Evolutionary conservation across 179 eudicot genomes (phyloP).

Genomic region (Beta macrorhiza): DNA sequence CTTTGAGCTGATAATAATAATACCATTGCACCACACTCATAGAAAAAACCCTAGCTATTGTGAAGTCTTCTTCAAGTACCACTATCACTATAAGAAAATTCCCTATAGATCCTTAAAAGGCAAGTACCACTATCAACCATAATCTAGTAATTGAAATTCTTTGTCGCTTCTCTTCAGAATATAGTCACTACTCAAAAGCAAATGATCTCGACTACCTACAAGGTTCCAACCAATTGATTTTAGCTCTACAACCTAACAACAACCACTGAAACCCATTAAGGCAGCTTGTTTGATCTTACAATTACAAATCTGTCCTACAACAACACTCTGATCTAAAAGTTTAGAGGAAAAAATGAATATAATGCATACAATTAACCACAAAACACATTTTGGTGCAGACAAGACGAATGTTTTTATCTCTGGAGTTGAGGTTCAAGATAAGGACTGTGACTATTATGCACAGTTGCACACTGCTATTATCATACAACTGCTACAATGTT

Average conservation of each 20-base stretch:
- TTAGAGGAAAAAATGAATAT: neutral
- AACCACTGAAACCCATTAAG: neutral
- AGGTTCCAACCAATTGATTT: neutral
- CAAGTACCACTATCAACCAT: neutral
- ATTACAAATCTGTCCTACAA: neutral
- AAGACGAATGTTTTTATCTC: neutral
- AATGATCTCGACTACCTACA: neutral
- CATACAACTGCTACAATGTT: too few species aligned
- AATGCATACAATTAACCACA: neutral
- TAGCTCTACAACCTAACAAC: neutral
- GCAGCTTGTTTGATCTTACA: neutral
- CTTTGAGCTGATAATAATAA: conserved; percentile 1
- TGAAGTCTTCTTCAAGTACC: neutral
- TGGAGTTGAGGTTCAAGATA: neutral
- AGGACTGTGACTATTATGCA: too few species aligned
- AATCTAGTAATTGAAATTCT: neutral
- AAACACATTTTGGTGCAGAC: neutral
- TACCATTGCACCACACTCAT: neutral
- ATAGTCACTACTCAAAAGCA: neutral
- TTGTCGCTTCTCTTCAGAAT: neutral
- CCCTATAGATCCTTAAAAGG: neutral
- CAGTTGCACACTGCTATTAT: too few species aligned
- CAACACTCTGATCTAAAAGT: neutral
- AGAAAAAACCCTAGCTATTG: neutral
- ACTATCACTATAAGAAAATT: neutral